These are phyloP conservation scores for Haematococcus sp. DNA, from an alignment of 139 green algal genomes.

Conservation along the genomic window DNA sequence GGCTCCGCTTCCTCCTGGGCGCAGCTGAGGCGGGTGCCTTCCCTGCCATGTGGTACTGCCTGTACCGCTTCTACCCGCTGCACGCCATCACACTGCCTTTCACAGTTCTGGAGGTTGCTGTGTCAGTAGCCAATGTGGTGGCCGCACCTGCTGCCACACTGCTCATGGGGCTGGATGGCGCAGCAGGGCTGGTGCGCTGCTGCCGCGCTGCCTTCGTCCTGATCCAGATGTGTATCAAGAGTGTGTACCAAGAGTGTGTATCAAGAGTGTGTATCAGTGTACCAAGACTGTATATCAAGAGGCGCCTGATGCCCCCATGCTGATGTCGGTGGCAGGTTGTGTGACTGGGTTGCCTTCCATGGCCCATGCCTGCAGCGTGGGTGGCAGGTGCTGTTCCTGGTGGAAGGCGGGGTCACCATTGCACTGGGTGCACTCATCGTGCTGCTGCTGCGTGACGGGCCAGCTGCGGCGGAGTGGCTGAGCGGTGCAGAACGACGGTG, in stretches of 20 bases:
- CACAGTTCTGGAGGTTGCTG: slow-evolving; percentile 36
- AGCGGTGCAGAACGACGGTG: slow-evolving; percentile 19
- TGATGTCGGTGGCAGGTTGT: no score
- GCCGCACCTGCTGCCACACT: slow-evolving; percentile 57
- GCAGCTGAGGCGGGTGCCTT: slow-evolving; percentile 70
- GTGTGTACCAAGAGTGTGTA: no score
- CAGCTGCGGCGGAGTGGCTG: slow-evolving; percentile 21
- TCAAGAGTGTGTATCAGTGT: no score
- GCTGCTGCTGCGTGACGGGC: slow-evolving; percentile 14
- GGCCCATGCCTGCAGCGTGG: slow-evolving; percentile 6
- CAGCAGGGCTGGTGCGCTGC: slow-evolving; percentile 22
- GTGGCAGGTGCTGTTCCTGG: slow-evolving; percentile 74
- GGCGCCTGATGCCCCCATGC: no score
- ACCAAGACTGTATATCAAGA: no score
- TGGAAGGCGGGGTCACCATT: slow-evolving; percentile 45
- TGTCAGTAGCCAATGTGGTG: slow-evolving; percentile 40
- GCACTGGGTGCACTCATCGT: slow-evolving; percentile 17
- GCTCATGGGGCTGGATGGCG: slow-evolving; percentile 45
- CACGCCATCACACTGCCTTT: slow-evolving; percentile 44
- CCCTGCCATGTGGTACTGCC: slow-evolving; percentile 43
- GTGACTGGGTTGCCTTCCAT: background rate
- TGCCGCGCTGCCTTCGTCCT: no score
- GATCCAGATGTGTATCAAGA: no score
- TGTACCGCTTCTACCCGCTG: slow-evolving; percentile 46
- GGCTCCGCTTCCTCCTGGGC: slow-evolving; percentile 68